Percentiles rank a stretch among this genome's conserved stretches.
These are phyloP conservation scores for Alternaria sp. DNA, from an alignment of 2,329 filamentous ascomycete species.

Conservation along the genomic window DNA sequence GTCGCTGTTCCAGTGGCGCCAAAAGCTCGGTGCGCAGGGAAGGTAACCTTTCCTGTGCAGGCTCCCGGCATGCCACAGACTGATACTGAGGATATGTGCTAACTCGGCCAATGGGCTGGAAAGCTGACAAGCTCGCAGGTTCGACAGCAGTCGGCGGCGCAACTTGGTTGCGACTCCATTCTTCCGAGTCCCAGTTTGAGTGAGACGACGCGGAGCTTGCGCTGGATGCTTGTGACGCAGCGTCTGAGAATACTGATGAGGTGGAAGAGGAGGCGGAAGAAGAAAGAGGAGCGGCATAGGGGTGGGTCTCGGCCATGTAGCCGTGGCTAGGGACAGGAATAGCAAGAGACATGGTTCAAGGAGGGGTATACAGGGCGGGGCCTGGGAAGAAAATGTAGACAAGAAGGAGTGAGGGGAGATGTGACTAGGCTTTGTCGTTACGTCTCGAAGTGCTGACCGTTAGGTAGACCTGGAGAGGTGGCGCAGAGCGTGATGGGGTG, in stretches of 20 bases:
- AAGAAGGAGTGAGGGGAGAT: constrained; percentile 48
- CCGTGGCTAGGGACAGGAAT: constrained; percentile 46
- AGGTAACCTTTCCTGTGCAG: constrained; percentile 42
- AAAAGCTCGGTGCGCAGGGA: constrained; percentile 53
- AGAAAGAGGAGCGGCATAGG: constrained; percentile 75
- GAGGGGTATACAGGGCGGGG: constrained; percentile 32
- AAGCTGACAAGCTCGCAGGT: constrained; percentile 32
- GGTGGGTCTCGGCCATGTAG: constrained; percentile 55
- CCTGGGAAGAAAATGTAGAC: constrained; percentile 31
- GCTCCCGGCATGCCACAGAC: constrained; percentile 51
- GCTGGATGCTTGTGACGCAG: constrained; percentile 72
- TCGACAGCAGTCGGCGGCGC: constrained; percentile 36
- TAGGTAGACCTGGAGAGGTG: constrained; percentile 48
- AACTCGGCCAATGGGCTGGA: constrained; percentile 48
- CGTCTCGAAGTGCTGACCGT: constrained; percentile 49
- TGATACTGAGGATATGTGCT: constrained; percentile 51
- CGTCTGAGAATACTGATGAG: constrained; percentile 78
- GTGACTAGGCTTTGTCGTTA: constrained; percentile 42
- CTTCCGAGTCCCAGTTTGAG: constrained; percentile 59
- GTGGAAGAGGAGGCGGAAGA: constrained; percentile 79
- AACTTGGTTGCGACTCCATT: constrained; percentile 44
- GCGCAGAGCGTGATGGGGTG: constrained; percentile 46
- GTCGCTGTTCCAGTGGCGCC: constrained; percentile 69
- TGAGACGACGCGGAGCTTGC: constrained; percentile 68
- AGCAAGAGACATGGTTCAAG: constrained; percentile 53